Evolutionary conservation across 768 basidiomycete species (phyloP), one percentile per base, ranked within the genome.

Genomic region (Jaapia argillacea): DNA sequence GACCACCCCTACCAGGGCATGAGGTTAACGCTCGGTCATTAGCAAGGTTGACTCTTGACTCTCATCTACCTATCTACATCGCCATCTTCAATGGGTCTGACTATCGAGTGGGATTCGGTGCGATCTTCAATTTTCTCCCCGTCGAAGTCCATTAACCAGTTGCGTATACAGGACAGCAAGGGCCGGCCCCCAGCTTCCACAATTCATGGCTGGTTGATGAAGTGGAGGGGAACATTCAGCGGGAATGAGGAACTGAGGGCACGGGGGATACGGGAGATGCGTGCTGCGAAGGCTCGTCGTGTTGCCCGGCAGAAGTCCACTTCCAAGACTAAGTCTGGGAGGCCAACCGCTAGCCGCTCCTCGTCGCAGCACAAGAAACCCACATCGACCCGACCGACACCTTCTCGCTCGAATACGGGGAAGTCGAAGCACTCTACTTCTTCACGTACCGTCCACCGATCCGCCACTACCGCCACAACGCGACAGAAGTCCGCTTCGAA

Each of bases 181-280:
- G 26, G 45, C 36, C 25, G 42, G 46, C 24, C 55, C 44, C 25
- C 79, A 73, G 55, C 66, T n/a, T 71, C 69, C 4, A 70, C 72
- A 7, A 69, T 83, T 58, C 84, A 86, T 50, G 84, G 84, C 24
- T 86, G 83, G 81, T 65, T 85, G 46, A 75, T 78, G n/a, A 86
- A 85, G 60, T 73, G 79, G 74, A 71, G 83, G 47, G 84, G 82
- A 21, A 85, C 83, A 10, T 65, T 85, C 24, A 55, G 70, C 24
- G 81, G 80, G 26, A 68, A 82, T 54, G 81, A 85, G 54, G 53
- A 49, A 16, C 61, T 81, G 38, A 70, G 82, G 28, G 45, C 43
- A 5, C 50, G 76, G 66, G 84, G 84, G 37, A 84, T 85, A 57
- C 67, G 66, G 41, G 84, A 86, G 60, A 85, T 85, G 78, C 65